Conservation (phyloP, 192 early-diverging fungal genomes). For the Pilaira anomala region DNA sequence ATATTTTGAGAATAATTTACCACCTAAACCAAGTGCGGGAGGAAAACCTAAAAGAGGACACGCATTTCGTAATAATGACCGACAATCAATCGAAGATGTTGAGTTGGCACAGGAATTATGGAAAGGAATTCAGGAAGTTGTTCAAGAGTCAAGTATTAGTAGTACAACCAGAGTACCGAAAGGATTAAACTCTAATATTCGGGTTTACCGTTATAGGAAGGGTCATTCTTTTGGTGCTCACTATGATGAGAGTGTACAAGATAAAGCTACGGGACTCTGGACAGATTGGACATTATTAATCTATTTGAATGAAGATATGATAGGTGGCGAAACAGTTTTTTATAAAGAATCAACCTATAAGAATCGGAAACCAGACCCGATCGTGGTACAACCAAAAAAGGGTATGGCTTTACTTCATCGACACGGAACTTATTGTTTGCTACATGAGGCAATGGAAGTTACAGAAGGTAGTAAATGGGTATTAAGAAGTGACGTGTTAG, state of each 20-base stretch:
- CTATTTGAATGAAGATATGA: conserved; percentile 37
- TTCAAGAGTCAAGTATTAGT: background rate
- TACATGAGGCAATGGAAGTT: conserved; percentile 43
- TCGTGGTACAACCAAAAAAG: conserved; percentile 30
- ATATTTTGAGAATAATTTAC: conserved; percentile 36
- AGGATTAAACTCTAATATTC: conserved; percentile 41
- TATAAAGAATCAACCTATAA: conserved; percentile 20
- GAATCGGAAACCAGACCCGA: conserved; percentile 26
- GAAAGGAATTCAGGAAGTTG: conserved; percentile 9
- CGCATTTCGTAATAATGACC: conserved; percentile 43
- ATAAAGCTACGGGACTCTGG: conserved; percentile 27
- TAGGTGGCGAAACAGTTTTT: conserved; percentile 48
- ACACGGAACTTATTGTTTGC: conserved; percentile 39
- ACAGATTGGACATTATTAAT: conserved; percentile 45
- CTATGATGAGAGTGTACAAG: conserved; percentile 43
- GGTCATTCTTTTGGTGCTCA: conserved; percentile 41
- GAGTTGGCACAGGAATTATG: conserved; percentile 32
- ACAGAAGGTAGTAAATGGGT: conserved; percentile 42
- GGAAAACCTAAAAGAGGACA: conserved; percentile 37
- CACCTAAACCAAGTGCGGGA: background rate
- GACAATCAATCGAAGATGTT: conserved; percentile 30
- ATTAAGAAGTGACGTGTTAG: conserved; percentile 39
- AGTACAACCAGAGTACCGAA: background rate
- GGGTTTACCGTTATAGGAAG: conserved; percentile 40
- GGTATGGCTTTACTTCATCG: conserved; percentile 42